These are phyloP conservation scores for Micractinium sp. DNA, from an alignment of 139 green algal species.

Conservation along the genomic window DNA sequence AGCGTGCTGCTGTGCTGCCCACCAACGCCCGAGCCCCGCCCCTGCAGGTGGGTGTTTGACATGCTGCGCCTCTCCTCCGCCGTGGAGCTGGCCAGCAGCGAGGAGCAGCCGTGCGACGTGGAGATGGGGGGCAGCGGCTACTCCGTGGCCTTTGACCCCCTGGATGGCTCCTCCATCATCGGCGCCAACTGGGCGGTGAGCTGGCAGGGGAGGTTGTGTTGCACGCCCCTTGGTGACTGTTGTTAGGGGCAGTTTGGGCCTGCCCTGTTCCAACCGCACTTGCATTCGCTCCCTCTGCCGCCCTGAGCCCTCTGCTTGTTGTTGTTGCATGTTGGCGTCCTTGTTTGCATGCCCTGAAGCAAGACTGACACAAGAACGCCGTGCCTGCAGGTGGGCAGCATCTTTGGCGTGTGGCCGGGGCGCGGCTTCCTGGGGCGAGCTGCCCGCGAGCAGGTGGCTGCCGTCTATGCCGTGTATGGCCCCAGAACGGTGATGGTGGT, in stretches of 20 bases:
- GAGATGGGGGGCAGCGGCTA: constrained; percentile 52
- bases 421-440: constrained; percentile 57
- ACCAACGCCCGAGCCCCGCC: too few relatives aligned
- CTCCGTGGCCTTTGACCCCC: constrained; percentile 83
- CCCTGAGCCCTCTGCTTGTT: too few relatives aligned
- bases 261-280: too few relatives aligned
- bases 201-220: neutral
- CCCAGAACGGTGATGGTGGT: constrained; percentile 82
- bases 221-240: too few relatives aligned
- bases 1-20: too few relatives aligned
- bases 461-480: constrained; percentile 83
- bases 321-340: neutral
- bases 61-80: constrained; percentile 58
- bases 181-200: constrained; percentile 79
- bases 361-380: neutral
- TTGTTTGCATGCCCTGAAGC: neutral
- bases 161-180: constrained; percentile 85
- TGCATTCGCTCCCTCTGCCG: too few relatives aligned
- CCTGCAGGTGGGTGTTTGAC: constrained; percentile 54
- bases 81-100: constrained; percentile 73
- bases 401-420: constrained; percentile 86
- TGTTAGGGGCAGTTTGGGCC: neutral
- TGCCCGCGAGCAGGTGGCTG: constrained; percentile 68
- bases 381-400: constrained; percentile 60
- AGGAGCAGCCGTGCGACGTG: constrained; percentile 72